Conservation (phyloP, 1,284 basidiomycete species). For the Phylloboletellus chloephorus region DNA sequence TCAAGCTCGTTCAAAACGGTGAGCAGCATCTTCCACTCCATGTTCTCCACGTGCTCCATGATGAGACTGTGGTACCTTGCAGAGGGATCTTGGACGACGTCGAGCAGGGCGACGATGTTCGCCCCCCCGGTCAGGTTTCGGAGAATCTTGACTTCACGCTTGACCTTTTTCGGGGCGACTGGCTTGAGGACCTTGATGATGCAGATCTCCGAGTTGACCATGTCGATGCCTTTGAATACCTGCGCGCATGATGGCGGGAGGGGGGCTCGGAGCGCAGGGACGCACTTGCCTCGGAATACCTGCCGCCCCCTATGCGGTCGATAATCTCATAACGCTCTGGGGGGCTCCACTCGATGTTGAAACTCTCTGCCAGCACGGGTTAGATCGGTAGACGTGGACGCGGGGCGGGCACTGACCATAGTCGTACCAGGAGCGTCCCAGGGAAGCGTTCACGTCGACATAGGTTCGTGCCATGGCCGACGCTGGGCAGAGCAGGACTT, state of each 20-base stretch:
- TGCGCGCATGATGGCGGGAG: slow-evolving; percentile 23
- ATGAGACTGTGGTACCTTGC: slow-evolving; percentile 80
- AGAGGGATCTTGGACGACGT: slow-evolving; percentile 75
- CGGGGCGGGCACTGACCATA: slow-evolving; percentile 36
- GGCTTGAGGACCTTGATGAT: slow-evolving; percentile 91
- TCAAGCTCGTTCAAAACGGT: slow-evolving; percentile 73
- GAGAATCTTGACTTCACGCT: slow-evolving; percentile 88
- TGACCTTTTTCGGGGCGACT: slow-evolving; percentile 90
- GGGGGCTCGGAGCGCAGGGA: slow-evolving; percentile 1
- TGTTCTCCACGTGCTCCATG: slow-evolving; percentile 81
- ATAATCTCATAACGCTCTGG: slow-evolving; percentile 82
- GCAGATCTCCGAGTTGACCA: slow-evolving; percentile 72
- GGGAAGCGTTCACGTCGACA: slow-evolving; percentile 41
- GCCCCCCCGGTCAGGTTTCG: slow-evolving; percentile 84
- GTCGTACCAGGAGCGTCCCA: slow-evolving; percentile 47
- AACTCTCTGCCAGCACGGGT: slow-evolving; percentile 47
- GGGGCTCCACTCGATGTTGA: slow-evolving; percentile 67
- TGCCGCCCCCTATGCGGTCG: slow-evolving; percentile 73
- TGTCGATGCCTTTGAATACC: slow-evolving; percentile 85
- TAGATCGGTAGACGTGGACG: slow-evolving; percentile 1
- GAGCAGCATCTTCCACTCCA: slow-evolving; percentile 81
- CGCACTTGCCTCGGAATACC: slow-evolving; percentile 65
- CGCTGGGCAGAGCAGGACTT: slow-evolving; percentile 13
- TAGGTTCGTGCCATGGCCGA: slow-evolving; percentile 46
- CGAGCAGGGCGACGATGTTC: slow-evolving; percentile 77